These are phyloP conservation scores for Torrubiellomyces zombiae DNA, from an alignment of 2,329 filamentous ascomycete genomes.

Conservation along the genomic window DNA sequence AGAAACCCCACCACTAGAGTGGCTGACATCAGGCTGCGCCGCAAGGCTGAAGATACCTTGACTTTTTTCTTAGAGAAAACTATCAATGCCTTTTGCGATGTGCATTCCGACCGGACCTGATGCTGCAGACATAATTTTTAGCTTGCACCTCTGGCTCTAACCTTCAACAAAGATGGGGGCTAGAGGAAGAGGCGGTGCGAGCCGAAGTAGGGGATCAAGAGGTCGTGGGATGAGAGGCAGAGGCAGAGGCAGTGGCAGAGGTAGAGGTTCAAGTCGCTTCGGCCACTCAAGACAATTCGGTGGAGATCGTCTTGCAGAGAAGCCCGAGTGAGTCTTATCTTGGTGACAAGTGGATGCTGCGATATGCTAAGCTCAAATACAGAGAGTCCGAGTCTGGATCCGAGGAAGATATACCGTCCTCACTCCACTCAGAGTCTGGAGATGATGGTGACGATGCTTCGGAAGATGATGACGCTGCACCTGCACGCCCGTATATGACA, in stretches of 20 bases:
- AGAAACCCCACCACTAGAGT: slow-evolving; percentile 14
- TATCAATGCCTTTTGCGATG: too few species aligned
- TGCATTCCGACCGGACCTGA: too few species aligned
- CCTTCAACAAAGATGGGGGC: slow-evolving; percentile 16
- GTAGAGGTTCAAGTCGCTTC: slow-evolving; percentile 18
- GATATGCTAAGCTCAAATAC: too few species aligned
- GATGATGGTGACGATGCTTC: slow-evolving; percentile 21
- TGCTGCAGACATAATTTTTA: too few species aligned
- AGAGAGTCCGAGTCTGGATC: slow-evolving; percentile 6
- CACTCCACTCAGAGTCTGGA: slow-evolving; percentile 13
- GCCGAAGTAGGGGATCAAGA: slow-evolving; percentile 15
- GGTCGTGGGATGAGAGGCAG: slow-evolving; percentile 8
- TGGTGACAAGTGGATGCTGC: too few species aligned
- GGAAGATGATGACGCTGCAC: slow-evolving; percentile 26
- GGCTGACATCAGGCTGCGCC: slow-evolving; percentile 14
- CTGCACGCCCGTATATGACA: slow-evolving; percentile 35
- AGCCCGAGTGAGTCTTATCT: slow-evolving; percentile 16
- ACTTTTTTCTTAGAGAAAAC: slow-evolving; percentile 7
- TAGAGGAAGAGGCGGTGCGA: slow-evolving; percentile 17
- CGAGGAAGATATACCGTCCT: slow-evolving; percentile 2
- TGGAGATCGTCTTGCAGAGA: slow-evolving; percentile 17
- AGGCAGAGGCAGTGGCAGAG: slow-evolving; percentile 11
- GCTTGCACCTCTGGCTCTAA: slow-evolving; percentile 1
- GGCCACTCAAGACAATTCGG: slow-evolving; percentile 21
- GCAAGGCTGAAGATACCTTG: slow-evolving; percentile 17